Conservation (phyloP, 345 rosid species). For the Gossypium raimondii region DNA sequence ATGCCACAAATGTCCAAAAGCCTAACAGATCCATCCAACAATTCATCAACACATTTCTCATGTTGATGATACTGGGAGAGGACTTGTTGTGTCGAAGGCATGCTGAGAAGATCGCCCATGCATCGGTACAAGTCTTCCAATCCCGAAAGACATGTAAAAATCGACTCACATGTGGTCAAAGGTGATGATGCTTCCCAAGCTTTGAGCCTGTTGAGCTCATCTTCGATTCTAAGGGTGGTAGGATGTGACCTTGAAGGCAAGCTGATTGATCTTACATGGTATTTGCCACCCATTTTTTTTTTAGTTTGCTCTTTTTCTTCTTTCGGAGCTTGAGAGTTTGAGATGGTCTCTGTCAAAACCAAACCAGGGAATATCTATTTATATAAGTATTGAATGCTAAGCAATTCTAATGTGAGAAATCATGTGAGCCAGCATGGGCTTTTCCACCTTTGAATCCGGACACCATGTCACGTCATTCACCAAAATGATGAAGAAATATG, state of each 20-base stretch:
- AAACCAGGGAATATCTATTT: neutral
- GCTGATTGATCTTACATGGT: conserved; percentile 57
- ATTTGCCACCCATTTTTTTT: conserved; percentile 31
- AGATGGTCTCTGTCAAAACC: conserved; percentile 13
- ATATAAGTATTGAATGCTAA: neutral
- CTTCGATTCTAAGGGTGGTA: conserved; percentile 36
- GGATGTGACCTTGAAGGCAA: conserved; percentile 77
- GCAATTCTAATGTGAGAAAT: conserved; percentile 8
- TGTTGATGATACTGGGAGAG: conserved; percentile 25
- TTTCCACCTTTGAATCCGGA: conserved; percentile 21
- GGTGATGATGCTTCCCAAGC: conserved; percentile 26
- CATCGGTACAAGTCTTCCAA: conserved; percentile 44
- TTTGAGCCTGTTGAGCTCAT: conserved; percentile 48
- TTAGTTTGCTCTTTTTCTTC: neutral
- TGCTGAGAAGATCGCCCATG: conserved; percentile 48
- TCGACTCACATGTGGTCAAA: conserved; percentile 30
- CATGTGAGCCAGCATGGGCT: conserved; percentile 28
- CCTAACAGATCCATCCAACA: conserved; percentile 58
- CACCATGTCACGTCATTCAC: conserved; percentile 25
- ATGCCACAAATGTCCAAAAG: conserved; percentile 55
- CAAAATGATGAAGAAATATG: conserved; percentile 4
- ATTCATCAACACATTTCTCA: conserved; percentile 36
- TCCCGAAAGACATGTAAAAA: conserved; percentile 33
- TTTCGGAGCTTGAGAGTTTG: conserved; percentile 10
- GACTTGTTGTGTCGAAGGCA: conserved; percentile 50